Evolutionary conservation across 1,284 basidiomycete genomes (phyloP).

Genomic region (Melampsora larici-populina): DNA sequence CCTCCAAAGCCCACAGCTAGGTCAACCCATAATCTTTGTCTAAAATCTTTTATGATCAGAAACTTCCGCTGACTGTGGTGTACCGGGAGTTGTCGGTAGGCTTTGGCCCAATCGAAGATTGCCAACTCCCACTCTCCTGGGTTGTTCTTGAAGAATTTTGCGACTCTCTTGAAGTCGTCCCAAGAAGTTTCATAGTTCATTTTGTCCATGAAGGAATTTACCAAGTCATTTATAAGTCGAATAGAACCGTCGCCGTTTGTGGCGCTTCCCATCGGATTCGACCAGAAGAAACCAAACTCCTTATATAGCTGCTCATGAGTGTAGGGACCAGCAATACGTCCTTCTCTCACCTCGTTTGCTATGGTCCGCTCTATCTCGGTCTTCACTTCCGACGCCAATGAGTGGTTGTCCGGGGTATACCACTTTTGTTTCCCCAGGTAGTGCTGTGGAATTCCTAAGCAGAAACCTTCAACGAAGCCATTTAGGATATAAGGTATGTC

Average conservation of each 20-base stretch:
- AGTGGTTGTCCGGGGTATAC: constrained; percentile 2
- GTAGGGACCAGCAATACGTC: background rate
- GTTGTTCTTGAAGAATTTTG: background rate
- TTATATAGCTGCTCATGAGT: background rate
- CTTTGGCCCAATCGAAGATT: too few species aligned
- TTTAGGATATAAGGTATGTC: background rate
- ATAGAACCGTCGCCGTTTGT: background rate
- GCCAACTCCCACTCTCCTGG: too few species aligned
- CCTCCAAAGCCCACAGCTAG: background rate
- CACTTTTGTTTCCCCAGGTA: background rate
- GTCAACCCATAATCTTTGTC: too few species aligned
- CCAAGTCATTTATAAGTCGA: background rate
- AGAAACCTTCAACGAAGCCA: background rate
- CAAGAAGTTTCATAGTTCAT: background rate
- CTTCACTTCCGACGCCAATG: background rate
- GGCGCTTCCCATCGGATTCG: too few species aligned
- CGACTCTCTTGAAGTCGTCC: background rate
- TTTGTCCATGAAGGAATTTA: constrained; percentile 4
- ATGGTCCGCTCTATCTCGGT: background rate
- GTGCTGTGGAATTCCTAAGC: constrained; percentile 10
- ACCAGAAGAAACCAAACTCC: too few species aligned
- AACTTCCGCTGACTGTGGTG: too few species aligned
- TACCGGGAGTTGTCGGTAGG: too few species aligned
- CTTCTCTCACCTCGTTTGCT: background rate
- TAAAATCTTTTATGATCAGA: too few species aligned